These are phyloP conservation scores for Exophiala viscosa DNA, from an alignment of 2,329 filamentous ascomycete genomes.

Conservation along the genomic window DNA sequence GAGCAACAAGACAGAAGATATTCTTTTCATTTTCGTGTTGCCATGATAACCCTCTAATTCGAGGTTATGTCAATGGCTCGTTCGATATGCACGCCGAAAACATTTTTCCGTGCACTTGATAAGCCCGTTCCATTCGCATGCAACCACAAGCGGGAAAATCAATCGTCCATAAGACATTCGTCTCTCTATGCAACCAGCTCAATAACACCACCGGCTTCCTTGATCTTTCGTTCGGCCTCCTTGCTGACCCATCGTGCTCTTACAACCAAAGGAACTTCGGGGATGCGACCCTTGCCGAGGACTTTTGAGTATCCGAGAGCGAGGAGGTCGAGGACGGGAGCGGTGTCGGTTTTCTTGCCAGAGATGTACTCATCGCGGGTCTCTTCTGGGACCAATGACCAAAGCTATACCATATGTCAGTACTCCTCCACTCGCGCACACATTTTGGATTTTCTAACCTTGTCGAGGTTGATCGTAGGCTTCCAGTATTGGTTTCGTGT, in stretches of 20 bases:
- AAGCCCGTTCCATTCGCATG: neutral
- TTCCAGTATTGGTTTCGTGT: constrained; percentile 96
- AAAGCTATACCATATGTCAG: constrained; percentile 61
- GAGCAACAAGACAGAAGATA: neutral
- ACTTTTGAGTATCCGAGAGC: constrained; percentile 97
- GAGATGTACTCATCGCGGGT: constrained; percentile 87
- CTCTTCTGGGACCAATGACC: constrained; percentile 90
- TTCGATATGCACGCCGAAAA: neutral
- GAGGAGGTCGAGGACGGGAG: constrained; percentile 96
- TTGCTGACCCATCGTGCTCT: constrained; percentile 92
- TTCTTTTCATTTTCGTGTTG: neutral
- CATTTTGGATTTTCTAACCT: constrained; percentile 58
- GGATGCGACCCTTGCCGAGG: constrained; percentile 95
- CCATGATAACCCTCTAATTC: neutral
- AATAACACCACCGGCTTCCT: constrained; percentile 90
- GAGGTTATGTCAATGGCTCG: neutral
- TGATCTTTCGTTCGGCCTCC: constrained; percentile 98
- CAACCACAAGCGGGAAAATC: neutral
- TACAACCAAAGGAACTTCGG: constrained; percentile 88
- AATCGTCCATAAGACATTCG: neutral
- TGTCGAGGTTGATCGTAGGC: constrained; percentile 97
- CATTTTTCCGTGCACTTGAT: neutral
- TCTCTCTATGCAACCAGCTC: constrained; percentile 81
- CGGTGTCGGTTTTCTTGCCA: constrained; percentile 79
- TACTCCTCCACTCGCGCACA: neutral